Percentiles rank a stretch among this genome's conserved stretches.
phyloP scores from a whole-genome alignment of 176 grass and related monocot species.

The Paspalum notatum region DNA sequence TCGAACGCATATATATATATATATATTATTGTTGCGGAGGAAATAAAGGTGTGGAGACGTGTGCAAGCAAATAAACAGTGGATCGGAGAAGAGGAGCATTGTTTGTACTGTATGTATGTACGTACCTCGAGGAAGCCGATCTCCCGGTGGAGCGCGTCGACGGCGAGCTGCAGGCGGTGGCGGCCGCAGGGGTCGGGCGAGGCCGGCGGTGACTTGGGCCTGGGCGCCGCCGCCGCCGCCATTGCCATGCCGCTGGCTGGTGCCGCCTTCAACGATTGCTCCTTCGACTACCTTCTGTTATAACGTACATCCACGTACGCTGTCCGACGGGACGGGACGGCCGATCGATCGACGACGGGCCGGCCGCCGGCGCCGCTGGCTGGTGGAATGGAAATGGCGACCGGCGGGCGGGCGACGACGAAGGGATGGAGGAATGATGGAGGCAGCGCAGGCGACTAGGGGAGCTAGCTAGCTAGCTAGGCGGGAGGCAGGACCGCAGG shows the following conservation, averaged over 20 bases:
- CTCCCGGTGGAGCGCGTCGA: conserved; percentile 62
- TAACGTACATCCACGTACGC: too few relatives aligned
- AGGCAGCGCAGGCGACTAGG: neutral
- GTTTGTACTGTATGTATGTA: neutral
- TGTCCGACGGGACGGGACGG: too few relatives aligned
- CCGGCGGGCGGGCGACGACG: neutral
- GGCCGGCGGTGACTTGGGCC: conserved; percentile 64
- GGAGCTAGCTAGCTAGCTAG: neutral
- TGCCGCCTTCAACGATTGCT: neutral
- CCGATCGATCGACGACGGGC: neutral
- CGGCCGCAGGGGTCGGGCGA: conserved; percentile 57
- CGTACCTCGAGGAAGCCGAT: conserved; percentile 60
- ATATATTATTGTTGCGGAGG: too few relatives aligned
- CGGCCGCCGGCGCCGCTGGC: too few relatives aligned
- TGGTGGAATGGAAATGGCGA: too few relatives aligned
- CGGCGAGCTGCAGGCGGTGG: conserved; percentile 64
- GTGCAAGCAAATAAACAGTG: neutral
- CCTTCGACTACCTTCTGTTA: too few relatives aligned
- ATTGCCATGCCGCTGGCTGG: too few relatives aligned
- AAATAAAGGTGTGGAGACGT: too few relatives aligned
- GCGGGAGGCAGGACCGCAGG: conserved; percentile 3
- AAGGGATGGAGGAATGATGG: neutral
- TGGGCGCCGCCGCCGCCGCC: conserved; percentile 30
- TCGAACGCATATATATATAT: too few relatives aligned
- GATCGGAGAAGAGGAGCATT: too few relatives aligned